Base-by-base conservation (phyloP, 208 protist genomes). In the Phytomonas serpens region DNA sequence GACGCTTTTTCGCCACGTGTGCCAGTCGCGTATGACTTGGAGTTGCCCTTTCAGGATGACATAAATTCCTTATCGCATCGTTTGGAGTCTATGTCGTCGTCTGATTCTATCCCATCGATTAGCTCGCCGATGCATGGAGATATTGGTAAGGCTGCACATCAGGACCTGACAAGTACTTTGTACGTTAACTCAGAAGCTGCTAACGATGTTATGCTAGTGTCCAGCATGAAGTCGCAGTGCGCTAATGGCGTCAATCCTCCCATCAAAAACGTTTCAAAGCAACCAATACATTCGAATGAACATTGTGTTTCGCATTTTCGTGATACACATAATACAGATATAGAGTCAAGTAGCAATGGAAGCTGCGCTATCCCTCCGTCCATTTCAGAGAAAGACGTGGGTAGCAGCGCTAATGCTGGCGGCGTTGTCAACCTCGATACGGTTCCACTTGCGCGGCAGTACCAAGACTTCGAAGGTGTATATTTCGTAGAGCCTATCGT, bases 401-500 rank as follows among this genome's bases (percentile, higher is more conserved):
- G 19, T 57, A 57, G 19, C 10, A 19, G 47, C 27, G 19, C 27
- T 57, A 23, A 57, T 57, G 16, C 47, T 27, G 47, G 47, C 19
- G 19, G 47, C 4, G 47, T 57, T 57, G 19, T 57, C 16, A 6
- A 57, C 47, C 47, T 23, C 7, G 47, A 57, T 23, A 6, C 19
- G 23, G 47, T 57, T 27, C 19, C 47, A 27, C 47, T 27, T 57
- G 4, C 27, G 10, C 47, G 47, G 16, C 19, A 23, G 13, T 57
- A 57, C 47, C 47, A 57, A 57, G 19, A 57, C 47, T 57, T 57
- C 19, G 47, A 71, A 2, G 85, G 82, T 69, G 67, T 75, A 29
- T 79, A 71, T 68, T 88, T 88, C 82, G 75, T 73, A n/a, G 89
- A 95, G 80, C 87, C 90, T 14, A 77, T 87, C 31, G 66, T 87